phyloP scores from a whole-genome alignment of 768 basidiomycete genomes.

The Leucosporidium creatinivorum region DNA sequence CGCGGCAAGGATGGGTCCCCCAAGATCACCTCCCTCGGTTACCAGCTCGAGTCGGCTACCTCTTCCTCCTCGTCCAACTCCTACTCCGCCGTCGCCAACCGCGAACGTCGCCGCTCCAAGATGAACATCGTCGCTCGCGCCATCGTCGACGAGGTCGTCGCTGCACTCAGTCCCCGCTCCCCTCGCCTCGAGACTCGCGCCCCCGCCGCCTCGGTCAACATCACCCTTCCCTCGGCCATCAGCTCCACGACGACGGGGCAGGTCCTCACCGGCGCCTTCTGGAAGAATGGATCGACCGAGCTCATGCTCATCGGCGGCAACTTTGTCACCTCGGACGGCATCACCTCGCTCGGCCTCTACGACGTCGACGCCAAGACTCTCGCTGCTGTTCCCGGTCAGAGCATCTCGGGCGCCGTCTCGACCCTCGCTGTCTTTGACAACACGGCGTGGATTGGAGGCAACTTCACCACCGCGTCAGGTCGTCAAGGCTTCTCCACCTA shows the following conservation, averaged over 20 bases:
- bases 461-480: slow-evolving; percentile 57
- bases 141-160: neutral
- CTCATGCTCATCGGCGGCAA: slow-evolving; percentile 81
- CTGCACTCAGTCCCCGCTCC: neutral
- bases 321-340: slow-evolving; percentile 55
- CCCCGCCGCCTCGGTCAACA: slow-evolving; percentile 17
- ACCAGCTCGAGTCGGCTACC: slow-evolving; percentile 31
- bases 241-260: slow-evolving; percentile 48
- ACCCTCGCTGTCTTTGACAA: slow-evolving; percentile 65
- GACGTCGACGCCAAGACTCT: slow-evolving; percentile 51
- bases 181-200: slow-evolving; percentile 16
- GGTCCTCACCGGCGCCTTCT: slow-evolving; percentile 78
- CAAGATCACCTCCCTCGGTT: slow-evolving; percentile 15
- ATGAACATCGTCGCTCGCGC: neutral
- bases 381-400: slow-evolving; percentile 54
- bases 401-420: slow-evolving; percentile 67
- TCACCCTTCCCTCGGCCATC: slow-evolving; percentile 26
- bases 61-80: slow-evolving; percentile 3
- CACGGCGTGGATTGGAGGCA: slow-evolving; percentile 71
- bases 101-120: slow-evolving; percentile 37
- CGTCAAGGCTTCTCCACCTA: slow-evolving; percentile 72
- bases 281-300: slow-evolving; percentile 70
- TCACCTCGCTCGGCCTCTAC: slow-evolving; percentile 57
- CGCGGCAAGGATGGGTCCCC: slow-evolving; percentile 22
- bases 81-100: neutral